Base-by-base conservation (phyloP, 345 rosid species). In the Zanthoxylum bungeanum region DNA sequence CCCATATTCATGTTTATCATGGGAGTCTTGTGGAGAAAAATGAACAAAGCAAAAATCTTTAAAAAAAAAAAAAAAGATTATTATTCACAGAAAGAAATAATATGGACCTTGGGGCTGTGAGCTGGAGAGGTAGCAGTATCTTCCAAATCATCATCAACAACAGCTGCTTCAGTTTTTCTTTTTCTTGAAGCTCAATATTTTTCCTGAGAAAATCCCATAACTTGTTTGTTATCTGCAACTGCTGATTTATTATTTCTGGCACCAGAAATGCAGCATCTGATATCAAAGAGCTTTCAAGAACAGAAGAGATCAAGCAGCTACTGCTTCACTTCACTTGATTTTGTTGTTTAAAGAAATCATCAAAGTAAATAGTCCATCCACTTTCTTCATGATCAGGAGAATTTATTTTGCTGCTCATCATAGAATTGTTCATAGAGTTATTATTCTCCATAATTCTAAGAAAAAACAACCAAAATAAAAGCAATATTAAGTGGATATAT, bases 101-200 rank as follows among this genome's bases (percentile, higher is more conserved):
- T 31, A 61, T 67, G 58, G 85, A 87, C n/a, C 89, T 78, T 81
- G 36, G 88, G 82, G 14, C 88, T 85, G 34, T 78, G 64, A 37
- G 70, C 76, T 58, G 92, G 88, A 71, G 88, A 85, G 61, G 73
- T 75, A 55, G 92, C 92, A 49, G 92, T 88, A 28, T 88, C 92
- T 76, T 81, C 84, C 72, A 86, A 73, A 76, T 81, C 85, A 72
- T n/a, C 85, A 56, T 85, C 89, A 61, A 76, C 52, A 3, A 69
- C 9, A 47, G 33, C 46, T 64, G 58, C 68, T 9, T 73, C 78
- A 31, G 64, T 69, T 66, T 74, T 80, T 63, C 71, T 83, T 68
- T n/a, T 82, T 85, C 77, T 71, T 78, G 66, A 72, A 69, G 57
- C 75, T 77, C 57, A 77, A 58, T 39, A 53, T 36, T 71, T 71